Percentiles rank a stretch among this genome's conserved stretches.
These are phyloP conservation scores for Aureobasidium sp. DNA, from an alignment of 2,329 filamentous ascomycete species.

Conservation along the genomic window DNA sequence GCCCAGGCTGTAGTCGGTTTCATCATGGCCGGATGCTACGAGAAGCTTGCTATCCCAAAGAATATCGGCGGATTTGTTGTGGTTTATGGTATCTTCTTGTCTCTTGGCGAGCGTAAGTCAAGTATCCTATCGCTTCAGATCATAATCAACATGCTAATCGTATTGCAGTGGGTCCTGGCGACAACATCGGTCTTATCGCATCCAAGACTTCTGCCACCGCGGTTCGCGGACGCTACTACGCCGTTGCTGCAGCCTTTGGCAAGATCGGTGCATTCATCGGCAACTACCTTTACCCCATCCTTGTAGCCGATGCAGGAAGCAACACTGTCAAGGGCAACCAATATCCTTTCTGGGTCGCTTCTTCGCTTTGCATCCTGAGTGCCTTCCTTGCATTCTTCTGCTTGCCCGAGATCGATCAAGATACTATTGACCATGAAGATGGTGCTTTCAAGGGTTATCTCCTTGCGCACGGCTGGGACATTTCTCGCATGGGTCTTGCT, in stretches of 20 bases:
- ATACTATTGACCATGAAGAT: slow-evolving; percentile 74
- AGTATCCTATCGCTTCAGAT: neutral
- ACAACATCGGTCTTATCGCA: slow-evolving; percentile 72
- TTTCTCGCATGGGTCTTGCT: slow-evolving; percentile 5
- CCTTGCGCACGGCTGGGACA: slow-evolving; percentile 66
- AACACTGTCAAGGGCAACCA: slow-evolving; percentile 54
- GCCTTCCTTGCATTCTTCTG: slow-evolving; percentile 57
- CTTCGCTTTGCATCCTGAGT: slow-evolving; percentile 64
- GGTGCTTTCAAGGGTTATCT: slow-evolving; percentile 66
- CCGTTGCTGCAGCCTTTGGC: slow-evolving; percentile 64
- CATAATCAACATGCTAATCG: neutral
- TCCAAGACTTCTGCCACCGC: slow-evolving; percentile 84
- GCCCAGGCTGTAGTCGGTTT: slow-evolving; percentile 71
- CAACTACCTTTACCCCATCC: slow-evolving; percentile 22
- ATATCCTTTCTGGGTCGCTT: slow-evolving; percentile 79
- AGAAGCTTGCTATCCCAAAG: slow-evolving; percentile 53
- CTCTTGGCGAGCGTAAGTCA: slow-evolving; percentile 53
- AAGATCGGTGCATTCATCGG: slow-evolving; percentile 45
- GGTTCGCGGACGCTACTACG: slow-evolving; percentile 67
- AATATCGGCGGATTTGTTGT: slow-evolving; percentile 67
- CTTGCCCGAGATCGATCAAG: slow-evolving; percentile 67
- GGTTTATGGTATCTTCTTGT: slow-evolving; percentile 67
- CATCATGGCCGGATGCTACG: slow-evolving; percentile 75
- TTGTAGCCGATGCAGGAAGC: slow-evolving; percentile 50
- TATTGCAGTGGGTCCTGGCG: slow-evolving; percentile 50